Evolutionary conservation across 1,139 yeast species (phyloP).

Genomic region (Yamadazyma pseudoaaseri): DNA sequence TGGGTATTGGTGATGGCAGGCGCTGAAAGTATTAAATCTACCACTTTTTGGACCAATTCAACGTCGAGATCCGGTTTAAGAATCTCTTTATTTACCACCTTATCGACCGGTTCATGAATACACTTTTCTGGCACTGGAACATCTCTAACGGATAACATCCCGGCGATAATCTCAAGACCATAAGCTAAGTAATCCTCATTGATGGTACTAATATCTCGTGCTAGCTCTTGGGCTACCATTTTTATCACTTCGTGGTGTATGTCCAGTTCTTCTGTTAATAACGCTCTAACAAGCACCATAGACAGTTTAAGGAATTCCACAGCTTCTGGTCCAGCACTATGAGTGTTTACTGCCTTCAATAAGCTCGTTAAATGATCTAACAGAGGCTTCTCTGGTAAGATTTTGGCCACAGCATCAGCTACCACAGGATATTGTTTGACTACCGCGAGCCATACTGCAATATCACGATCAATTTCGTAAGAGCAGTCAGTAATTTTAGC

Average conservation of each 20-base stretch:
- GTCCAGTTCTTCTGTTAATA: conserved; percentile 5
- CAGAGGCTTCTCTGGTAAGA: conserved; percentile 15
- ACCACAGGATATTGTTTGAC: conserved; percentile 52
- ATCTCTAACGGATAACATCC: conserved; percentile 43
- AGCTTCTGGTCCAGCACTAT: neutral
- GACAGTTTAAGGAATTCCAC: conserved; percentile 2
- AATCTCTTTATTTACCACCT: conserved; percentile 10
- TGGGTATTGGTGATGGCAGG: neutral
- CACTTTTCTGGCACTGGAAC: conserved; percentile 32
- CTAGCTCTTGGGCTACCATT: conserved; percentile 4
- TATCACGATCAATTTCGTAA: neutral
- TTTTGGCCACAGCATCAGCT: conserved; percentile 48
- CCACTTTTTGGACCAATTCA: conserved; percentile 1
- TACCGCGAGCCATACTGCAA: conserved; percentile 42
- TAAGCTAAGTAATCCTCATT: conserved; percentile 20
- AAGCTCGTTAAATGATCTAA: neutral
- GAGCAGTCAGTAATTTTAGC: neutral
- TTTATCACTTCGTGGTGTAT: conserved; percentile 6
- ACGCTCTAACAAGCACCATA: conserved; percentile 7
- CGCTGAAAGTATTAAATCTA: conserved; percentile 22
- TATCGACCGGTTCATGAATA: conserved; percentile 13
- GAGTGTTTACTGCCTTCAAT: neutral
- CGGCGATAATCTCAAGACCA: conserved; percentile 47
- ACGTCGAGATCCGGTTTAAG: conserved; percentile 12
- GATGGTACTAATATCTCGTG: conserved; percentile 3